Conservation (phyloP, 345 rosid species). For the Eucalyptus erythrocorys region DNA sequence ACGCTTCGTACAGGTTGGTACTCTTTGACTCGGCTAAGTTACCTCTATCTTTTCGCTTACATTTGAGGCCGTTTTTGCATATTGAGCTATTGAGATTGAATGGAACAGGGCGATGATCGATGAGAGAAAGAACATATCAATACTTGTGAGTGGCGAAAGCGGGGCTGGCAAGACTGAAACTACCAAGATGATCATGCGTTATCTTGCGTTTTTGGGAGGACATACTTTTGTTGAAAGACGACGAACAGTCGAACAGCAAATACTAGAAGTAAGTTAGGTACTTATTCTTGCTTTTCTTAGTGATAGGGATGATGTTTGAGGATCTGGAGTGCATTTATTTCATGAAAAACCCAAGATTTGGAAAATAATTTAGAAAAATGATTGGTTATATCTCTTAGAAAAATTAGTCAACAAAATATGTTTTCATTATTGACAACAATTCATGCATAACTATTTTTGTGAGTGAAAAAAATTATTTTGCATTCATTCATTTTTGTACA, state of each 20-base stretch:
- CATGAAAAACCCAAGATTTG: no score
- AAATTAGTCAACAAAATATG: no score
- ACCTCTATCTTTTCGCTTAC: background rate
- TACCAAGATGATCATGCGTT: conserved; percentile 89
- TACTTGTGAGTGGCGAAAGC: conserved; percentile 93
- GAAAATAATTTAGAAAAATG: no score
- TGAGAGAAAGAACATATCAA: conserved; percentile 68
- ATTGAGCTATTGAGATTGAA: background rate
- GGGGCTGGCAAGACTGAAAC: conserved; percentile 98
- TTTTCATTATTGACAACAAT: no score
- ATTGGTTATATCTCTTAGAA: no score
- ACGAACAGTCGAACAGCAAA: conserved; percentile 66
- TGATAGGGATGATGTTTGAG: background rate
- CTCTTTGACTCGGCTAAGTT: background rate
- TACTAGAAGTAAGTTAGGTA: conserved; percentile 59
- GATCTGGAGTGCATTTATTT: no score
- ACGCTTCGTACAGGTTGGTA: conserved; percentile 52
- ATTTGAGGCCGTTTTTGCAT: background rate
- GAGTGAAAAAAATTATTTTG: no score
- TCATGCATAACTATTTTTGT: no score
- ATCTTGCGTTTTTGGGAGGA: conserved; percentile 84
- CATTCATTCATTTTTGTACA: no score
- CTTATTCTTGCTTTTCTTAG: background rate
- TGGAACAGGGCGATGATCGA: conserved; percentile 62
- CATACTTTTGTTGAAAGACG: conserved; percentile 48